phyloP scores from a whole-genome alignment of 441 rosid genomes.

The Mallotus repandus region DNA sequence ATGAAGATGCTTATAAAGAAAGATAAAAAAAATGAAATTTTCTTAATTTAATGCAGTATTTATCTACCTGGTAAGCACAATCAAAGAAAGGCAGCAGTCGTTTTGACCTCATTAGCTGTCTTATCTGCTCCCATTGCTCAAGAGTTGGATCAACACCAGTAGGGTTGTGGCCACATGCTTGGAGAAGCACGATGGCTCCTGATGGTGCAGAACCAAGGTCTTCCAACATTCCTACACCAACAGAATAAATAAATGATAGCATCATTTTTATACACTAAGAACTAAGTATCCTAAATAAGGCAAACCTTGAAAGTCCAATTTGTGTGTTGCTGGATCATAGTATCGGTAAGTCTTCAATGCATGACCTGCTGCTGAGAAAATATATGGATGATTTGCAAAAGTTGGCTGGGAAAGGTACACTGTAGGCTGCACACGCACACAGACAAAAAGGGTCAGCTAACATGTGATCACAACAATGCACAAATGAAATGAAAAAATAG shows the following conservation, averaged over 20 bases:
- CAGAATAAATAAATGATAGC: not conserved
- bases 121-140: slow-evolving; percentile 79
- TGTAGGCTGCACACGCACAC: slow-evolving; percentile 43
- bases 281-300: not conserved
- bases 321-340: slow-evolving; percentile 71
- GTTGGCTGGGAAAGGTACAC: slow-evolving; percentile 80
- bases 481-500: not conserved
- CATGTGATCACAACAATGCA: too few species aligned
- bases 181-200: slow-evolving; percentile 81
- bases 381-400: slow-evolving; percentile 84
- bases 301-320: slow-evolving; percentile 73
- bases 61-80: slow-evolving; percentile 79
- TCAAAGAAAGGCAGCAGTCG: slow-evolving; percentile 77
- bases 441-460: not conserved
- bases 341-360: slow-evolving; percentile 71
- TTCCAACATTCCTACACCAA: slow-evolving; percentile 60
- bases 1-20: not conserved
- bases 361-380: slow-evolving; percentile 62
- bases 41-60: not conserved
- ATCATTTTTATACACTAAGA: not conserved
- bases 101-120: slow-evolving; percentile 59
- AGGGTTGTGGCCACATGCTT: slow-evolving; percentile 88
- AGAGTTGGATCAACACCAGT: slow-evolving; percentile 83
- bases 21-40: not conserved
- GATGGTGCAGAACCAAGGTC: slow-evolving; percentile 73